Conservation (phyloP, 2,329 filamentous ascomycete genomes). For the Endothia cerciana region DNA sequence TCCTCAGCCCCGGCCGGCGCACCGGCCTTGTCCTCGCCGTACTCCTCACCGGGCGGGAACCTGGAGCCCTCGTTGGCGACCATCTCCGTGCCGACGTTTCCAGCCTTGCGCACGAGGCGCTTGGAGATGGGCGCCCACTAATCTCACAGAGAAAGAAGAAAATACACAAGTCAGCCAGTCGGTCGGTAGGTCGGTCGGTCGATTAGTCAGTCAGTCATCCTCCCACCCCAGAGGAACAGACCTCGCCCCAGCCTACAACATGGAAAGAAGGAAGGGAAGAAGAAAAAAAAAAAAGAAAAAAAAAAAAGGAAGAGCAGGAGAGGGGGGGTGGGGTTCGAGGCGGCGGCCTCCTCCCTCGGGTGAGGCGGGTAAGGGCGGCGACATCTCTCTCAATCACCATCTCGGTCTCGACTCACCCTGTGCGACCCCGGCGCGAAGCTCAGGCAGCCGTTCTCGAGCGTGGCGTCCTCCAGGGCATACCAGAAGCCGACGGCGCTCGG, state of each 20-base stretch:
- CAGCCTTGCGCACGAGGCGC: constrained; percentile 72
- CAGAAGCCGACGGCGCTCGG: constrained; percentile 93
- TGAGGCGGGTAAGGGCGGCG: no score
- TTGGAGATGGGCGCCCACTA: constrained; percentile 68
- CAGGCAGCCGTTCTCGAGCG: constrained; percentile 82
- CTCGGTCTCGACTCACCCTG: constrained; percentile 39
- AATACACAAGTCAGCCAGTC: no score
- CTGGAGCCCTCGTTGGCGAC: constrained; percentile 66
- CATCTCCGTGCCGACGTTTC: constrained; percentile 66
- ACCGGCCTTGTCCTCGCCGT: constrained; percentile 46
- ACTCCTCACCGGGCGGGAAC: constrained; percentile 62
- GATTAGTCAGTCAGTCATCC: background rate
- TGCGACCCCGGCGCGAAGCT: constrained; percentile 86
- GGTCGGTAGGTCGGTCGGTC: background rate
- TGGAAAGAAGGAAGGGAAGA: no score
- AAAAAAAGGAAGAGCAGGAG: no score
- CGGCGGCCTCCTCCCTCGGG: no score
- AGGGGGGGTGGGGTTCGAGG: no score
- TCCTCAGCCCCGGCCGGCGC: constrained; percentile 52
- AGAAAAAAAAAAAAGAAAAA: no score
- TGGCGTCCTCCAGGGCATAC: constrained; percentile 95
- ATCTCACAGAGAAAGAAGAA: background rate
- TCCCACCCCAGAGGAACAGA: no score
- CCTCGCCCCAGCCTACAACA: no score
- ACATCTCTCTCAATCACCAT: background rate